Evolutionary conservation across 441 rosid genomes (phyloP), one percentile per base, ranked within the genome.

Genomic region (Breynia disticha): DNA sequence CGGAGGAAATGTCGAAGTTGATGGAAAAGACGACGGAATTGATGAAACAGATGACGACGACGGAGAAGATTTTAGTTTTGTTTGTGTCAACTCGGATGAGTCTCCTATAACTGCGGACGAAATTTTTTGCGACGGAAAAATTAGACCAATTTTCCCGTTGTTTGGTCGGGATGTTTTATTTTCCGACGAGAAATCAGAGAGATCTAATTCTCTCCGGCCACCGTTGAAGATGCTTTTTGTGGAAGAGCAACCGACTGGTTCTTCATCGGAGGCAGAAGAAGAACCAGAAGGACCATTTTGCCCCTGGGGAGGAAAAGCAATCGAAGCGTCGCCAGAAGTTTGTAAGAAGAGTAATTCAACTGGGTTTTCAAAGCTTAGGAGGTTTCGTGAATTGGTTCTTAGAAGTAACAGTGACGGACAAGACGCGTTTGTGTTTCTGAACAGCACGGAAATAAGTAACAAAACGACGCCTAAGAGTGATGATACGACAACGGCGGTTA

Each of bases 311-410:
- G 64, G 72, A 19, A 77, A 64, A 46, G 72, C 74, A 0, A 75
- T 71, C 2, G 67, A 35, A 55, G 64, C 77, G 53, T 65, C 83
- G 38, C 68, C 81, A 55, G 80, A 68, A 55, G 46, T 57, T 0
- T 85, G 93, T 55, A 72, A 74, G 70, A 91, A 90, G 74, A 90
- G 97, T 67, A 80, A 79, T 60, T 91, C 96, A 16, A 91, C 95
- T 11, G 96, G 96, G 14, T 87, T 79, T 61, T 85, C 88, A 5
- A 91, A 73, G 77, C 80, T 85, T 0, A 75, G 95, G 89, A 68
- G 90, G 55, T 73, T 87, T 17, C 72, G 88, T 10, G 98, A 78
- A 49, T 67, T 75, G 8, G 74, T 63, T 0, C 37, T 32, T n/a
- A 67, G 98, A 56, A 85, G 95, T 67, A 79, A 62, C 49, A 87